Percentiles rank a stretch among this genome's conserved stretches.
These are phyloP conservation scores for Suillus alpinus DNA, from an alignment of 768 basidiomycete genomes.

Conservation along the genomic window DNA sequence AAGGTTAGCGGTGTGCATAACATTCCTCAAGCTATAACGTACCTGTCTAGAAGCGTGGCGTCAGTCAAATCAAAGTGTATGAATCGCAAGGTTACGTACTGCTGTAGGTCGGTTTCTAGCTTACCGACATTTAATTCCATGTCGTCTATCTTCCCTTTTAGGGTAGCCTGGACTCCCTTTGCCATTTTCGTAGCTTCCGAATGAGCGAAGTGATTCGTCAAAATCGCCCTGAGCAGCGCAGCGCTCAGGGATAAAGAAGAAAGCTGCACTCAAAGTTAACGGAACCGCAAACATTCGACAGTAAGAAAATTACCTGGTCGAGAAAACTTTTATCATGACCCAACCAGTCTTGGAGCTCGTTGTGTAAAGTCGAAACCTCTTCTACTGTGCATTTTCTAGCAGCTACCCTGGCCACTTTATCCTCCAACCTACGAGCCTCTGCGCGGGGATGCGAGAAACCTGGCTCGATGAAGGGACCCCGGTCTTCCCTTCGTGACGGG, in stretches of 20 bases:
- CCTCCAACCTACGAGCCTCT: conserved; percentile 69
- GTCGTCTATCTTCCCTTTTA: conserved; percentile 67
- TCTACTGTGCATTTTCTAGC: conserved; percentile 85
- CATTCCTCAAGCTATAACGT: conserved; percentile 30
- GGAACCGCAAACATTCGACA: conserved; percentile 6
- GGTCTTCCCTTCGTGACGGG: conserved; percentile 45
- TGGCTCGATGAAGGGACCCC: conserved; percentile 45
- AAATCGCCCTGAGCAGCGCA: conserved; percentile 74
- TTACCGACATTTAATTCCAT: conserved; percentile 54
- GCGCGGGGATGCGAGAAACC: conserved; percentile 38
- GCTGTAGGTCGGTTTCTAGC: conserved; percentile 67
- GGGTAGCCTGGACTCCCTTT: conserved; percentile 56
- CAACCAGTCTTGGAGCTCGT: conserved; percentile 78
- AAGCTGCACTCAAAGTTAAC: conserved; percentile 36
- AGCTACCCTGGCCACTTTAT: conserved; percentile 75
- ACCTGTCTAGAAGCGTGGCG: conserved; percentile 52
- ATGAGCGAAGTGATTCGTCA: conserved; percentile 78
- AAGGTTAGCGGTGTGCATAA: conserved; percentile 12
- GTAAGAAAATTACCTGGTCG: conserved; percentile 51
- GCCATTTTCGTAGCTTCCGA: conserved; percentile 70
- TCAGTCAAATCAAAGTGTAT: conserved; percentile 16
- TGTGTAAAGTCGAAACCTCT: conserved; percentile 74
- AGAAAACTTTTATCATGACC: conserved; percentile 54
- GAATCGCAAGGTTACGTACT: conserved; percentile 44
- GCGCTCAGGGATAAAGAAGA: conserved; percentile 73